These are phyloP conservation scores for Plasmodium relictum DNA, from an alignment of 169 alveolate genomes.

Conservation along the genomic window DNA sequence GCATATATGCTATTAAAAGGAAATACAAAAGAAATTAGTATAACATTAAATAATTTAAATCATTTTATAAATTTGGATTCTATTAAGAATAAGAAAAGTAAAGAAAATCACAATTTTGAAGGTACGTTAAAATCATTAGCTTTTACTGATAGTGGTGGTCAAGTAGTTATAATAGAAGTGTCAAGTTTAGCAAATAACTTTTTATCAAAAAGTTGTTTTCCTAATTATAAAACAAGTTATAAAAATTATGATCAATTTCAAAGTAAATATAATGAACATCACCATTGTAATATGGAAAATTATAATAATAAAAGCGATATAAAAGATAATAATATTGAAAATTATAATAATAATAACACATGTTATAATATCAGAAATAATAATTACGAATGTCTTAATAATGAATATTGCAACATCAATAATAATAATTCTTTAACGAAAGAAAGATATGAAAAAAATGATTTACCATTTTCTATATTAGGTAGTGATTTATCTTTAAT, in stretches of 20 bases:
- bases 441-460: too few relatives aligned
- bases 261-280: too few relatives aligned
- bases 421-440: too few relatives aligned
- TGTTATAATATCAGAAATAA: too few relatives aligned
- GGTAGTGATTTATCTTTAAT: too few relatives aligned
- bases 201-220: constrained; percentile 29
- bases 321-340: too few relatives aligned
- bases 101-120: background rate
- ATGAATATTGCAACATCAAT: too few relatives aligned
- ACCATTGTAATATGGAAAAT: too few relatives aligned
- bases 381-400: too few relatives aligned
- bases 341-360: too few relatives aligned
- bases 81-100: background rate
- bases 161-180: constrained; percentile 93
- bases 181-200: constrained; percentile 77
- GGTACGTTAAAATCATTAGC: constrained; percentile 97
- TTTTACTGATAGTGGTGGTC: constrained; percentile 95
- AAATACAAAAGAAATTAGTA: constrained; percentile 16
- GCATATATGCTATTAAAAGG: constrained; percentile 91
- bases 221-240: constrained; percentile 12
- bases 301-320: too few relatives aligned
- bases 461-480: too few relatives aligned
- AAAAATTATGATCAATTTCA: background rate
- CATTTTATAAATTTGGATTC: constrained; percentile 13
- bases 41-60: background rate